These are phyloP conservation scores for Lobulomyces angularis DNA, from an alignment of 192 early-diverging fungal genomes.

Conservation along the genomic window DNA sequence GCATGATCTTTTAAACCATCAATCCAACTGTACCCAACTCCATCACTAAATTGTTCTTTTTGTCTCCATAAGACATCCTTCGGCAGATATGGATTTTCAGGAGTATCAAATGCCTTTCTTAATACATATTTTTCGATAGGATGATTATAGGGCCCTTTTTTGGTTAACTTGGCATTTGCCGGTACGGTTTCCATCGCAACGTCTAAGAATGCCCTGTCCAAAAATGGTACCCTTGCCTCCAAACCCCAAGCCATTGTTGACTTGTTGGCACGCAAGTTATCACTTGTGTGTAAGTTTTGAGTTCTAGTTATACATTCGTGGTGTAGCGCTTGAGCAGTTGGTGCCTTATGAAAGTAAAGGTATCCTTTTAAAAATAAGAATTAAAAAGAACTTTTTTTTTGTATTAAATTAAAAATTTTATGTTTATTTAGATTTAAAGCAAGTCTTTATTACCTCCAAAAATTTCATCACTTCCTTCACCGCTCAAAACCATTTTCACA, in stretches of 20 bases:
- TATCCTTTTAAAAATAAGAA: constrained; percentile 63
- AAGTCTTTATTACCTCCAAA: constrained; percentile 56
- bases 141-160: constrained; percentile 47
- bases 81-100: constrained; percentile 74
- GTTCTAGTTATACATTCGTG: constrained; percentile 82
- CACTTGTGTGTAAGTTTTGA: constrained; percentile 93
- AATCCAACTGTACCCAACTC: constrained; percentile 97
- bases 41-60: constrained; percentile 98
- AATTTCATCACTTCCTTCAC: constrained; percentile 94
- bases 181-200: constrained; percentile 74
- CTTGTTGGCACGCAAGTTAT: constrained; percentile 97
- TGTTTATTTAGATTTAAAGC: background rate
- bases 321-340: constrained; percentile 68
- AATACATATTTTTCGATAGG: constrained; percentile 89
- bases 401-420: background rate
- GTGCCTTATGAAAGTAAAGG: constrained; percentile 94
- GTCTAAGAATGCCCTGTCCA: constrained; percentile 86
- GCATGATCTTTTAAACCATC: constrained; percentile 79
- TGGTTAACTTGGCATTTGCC: constrained; percentile 69
- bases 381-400: too few species aligned
- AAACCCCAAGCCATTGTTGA: constrained; percentile 99
- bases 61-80: constrained; percentile 89
- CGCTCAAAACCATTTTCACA: constrained; percentile 98
- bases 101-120: constrained; percentile 90
- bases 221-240: constrained; percentile 95